Evolutionary conservation across 306 rosid genomes (phyloP).

Genomic region (Bauhinia variegata): DNA sequence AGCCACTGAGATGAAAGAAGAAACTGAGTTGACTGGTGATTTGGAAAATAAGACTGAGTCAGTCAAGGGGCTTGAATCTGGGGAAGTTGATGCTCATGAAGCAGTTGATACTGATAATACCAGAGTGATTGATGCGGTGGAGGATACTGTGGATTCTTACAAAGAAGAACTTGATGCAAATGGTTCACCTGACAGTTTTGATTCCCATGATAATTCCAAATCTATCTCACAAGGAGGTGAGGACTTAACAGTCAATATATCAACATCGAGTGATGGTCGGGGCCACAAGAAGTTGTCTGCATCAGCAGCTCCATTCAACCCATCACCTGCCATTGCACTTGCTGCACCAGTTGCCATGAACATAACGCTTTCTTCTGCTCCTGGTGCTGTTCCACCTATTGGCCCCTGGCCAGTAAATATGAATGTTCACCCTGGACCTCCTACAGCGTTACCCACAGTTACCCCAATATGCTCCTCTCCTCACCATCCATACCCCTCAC

Average conservation of each 20-base stretch:
- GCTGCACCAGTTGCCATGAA: constrained; percentile 74
- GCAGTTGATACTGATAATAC: constrained; percentile 50
- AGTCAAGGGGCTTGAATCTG: constrained; percentile 47
- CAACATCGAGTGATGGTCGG: constrained; percentile 45
- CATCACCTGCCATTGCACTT: constrained; percentile 69
- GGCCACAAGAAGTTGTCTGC: constrained; percentile 86
- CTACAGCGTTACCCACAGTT: constrained; percentile 57
- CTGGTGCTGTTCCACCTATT: constrained; percentile 62
- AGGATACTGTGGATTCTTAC: constrained; percentile 47
- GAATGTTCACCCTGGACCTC: constrained; percentile 80
- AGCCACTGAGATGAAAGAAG: constrained; percentile 56
- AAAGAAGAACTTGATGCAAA: constrained; percentile 48
- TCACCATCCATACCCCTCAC: constrained; percentile 87
- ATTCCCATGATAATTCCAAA: constrained; percentile 49
- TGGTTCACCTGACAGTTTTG: constrained; percentile 50
- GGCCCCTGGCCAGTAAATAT: constrained; percentile 88
- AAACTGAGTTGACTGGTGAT: constrained; percentile 35
- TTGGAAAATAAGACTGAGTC: constrained; percentile 49
- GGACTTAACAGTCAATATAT: constrained; percentile 51
- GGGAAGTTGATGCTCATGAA: constrained; percentile 47
- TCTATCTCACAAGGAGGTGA: constrained; percentile 53
- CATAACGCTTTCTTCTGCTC: constrained; percentile 67
- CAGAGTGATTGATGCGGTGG: constrained; percentile 37
- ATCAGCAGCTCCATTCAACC: constrained; percentile 95
- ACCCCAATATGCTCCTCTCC: constrained; percentile 85